Conservation (phyloP, 768 basidiomycete genomes). For the Naematelia encephala region DNA sequence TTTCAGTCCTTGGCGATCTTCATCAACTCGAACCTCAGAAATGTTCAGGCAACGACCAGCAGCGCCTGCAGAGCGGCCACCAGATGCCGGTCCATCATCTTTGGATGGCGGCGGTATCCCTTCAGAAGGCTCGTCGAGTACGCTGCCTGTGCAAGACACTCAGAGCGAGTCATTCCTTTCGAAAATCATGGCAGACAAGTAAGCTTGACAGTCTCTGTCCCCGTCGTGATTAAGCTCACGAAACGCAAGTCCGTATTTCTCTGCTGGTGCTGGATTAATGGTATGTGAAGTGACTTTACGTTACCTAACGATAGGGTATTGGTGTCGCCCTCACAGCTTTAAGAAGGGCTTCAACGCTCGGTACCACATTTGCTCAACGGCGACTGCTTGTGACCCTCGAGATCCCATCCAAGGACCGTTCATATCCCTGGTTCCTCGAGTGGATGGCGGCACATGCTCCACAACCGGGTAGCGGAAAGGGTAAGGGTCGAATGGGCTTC, state of each 20-base stretch:
- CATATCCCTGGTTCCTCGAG: conserved; percentile 93
- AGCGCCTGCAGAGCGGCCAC: background rate
- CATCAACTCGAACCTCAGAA: background rate
- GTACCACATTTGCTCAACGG: conserved; percentile 71
- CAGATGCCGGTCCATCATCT: background rate
- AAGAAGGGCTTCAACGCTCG: conserved; percentile 66
- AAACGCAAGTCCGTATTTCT: conserved; percentile 79
- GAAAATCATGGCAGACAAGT: conserved; percentile 46
- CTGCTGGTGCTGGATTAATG: conserved; percentile 97
- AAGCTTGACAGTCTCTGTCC: conserved; percentile 5
- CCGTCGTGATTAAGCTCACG: background rate
- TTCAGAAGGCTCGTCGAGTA: background rate
- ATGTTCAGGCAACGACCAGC: conserved; percentile 6
- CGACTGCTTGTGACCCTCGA: conserved; percentile 92
- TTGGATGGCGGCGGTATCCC: background rate
- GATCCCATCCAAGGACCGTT: conserved; percentile 89
- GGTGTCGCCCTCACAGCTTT: conserved; percentile 77
- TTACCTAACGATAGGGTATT: conserved; percentile 63
- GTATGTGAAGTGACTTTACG: conserved; percentile 53
- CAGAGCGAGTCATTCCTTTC: conserved; percentile 25
- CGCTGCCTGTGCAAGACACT: conserved; percentile 1
- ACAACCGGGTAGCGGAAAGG: conserved; percentile 26
- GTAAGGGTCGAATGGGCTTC: conserved; percentile 55
- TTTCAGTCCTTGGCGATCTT: no score
- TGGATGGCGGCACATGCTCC: conserved; percentile 82